Conservation (phyloP, 148 eudicot genomes). For the Rhododendron henanense region DNA sequence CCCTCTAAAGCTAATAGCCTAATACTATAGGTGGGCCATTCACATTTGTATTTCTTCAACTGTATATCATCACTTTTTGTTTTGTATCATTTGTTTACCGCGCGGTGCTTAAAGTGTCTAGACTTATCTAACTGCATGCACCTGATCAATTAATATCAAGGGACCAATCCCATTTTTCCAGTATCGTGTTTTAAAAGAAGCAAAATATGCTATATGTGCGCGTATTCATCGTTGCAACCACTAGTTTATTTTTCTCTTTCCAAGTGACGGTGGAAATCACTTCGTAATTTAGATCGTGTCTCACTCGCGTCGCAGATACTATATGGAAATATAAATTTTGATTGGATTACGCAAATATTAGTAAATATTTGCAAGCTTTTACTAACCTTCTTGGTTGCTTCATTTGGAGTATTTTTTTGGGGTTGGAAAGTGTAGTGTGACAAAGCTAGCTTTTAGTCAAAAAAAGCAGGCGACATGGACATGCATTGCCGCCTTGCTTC, state of each 20-base stretch:
- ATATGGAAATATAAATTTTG: no score
- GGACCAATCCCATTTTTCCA: no score
- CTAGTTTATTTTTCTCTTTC: no score
- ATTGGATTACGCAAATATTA: no score
- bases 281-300: no score
- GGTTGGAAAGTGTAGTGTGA: neutral
- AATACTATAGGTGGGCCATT: neutral
- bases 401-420: neutral
- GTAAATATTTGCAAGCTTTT: neutral
- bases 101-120: no score
- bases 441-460: conserved; percentile 4
- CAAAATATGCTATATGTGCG: neutral
- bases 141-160: no score
- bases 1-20: neutral
- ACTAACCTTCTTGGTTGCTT: conserved; percentile 2
- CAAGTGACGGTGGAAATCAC: no score
- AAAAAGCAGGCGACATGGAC: neutral
- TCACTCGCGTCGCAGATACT: no score
- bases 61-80: neutral
- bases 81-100: no score
- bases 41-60: neutral
- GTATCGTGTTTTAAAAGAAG: neutral
- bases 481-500: neutral
- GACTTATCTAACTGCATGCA: no score
- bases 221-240: no score